Evolutionary conservation across 2,329 filamentous ascomycete species (phyloP).

Genomic region (Hymenoscyphus scutula): DNA sequence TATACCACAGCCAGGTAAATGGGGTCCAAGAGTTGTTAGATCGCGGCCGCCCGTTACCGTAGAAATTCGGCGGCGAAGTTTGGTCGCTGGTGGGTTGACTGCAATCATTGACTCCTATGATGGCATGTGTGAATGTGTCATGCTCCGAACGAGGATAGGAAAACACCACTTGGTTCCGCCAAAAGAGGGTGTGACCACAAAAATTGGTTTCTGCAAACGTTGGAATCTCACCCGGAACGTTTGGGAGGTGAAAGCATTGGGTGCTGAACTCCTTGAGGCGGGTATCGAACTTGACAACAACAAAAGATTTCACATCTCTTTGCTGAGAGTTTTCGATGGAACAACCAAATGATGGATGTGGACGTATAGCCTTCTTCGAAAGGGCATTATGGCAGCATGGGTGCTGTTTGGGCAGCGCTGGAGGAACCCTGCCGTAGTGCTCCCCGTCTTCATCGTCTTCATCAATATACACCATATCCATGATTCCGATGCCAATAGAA

Average conservation of each 20-base stretch:
- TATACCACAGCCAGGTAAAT: background rate
- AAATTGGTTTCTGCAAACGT: background rate
- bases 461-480: background rate
- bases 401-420: background rate
- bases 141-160: background rate
- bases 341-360: background rate
- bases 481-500: background rate
- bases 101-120: constrained; percentile 4
- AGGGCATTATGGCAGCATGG: constrained; percentile 1
- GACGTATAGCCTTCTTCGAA: background rate
- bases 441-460: too few species aligned
- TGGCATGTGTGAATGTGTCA: background rate
- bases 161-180: background rate
- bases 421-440: background rate
- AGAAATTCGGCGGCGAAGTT: background rate
- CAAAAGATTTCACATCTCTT: background rate
- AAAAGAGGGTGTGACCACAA: background rate
- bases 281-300: constrained; percentile 19
- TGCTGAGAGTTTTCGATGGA: background rate
- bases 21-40: background rate
- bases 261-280: constrained; percentile 12
- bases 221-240: background rate
- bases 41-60: background rate
- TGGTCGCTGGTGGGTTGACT: background rate
- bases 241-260: constrained; percentile 12